Base-by-base conservation (phyloP, 2,329 filamentous ascomycete genomes). In the Acarospora socialis region DNA sequence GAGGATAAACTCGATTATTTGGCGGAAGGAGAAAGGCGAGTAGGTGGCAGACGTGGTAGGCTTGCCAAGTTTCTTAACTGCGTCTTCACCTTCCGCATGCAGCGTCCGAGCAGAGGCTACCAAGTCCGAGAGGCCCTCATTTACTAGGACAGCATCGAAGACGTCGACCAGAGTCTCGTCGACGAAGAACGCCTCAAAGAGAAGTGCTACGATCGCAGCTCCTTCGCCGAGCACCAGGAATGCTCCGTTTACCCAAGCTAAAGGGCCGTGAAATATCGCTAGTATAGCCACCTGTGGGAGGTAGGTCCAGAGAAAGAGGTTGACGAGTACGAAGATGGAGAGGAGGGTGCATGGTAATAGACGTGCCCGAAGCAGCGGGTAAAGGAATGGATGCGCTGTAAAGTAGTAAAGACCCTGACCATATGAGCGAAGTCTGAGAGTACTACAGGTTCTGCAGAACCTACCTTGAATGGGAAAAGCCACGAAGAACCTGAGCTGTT, bases 201-300 rank as follows among this genome's bases (percentile, higher is more conserved):
- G 57, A 8, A 73, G 47, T 5, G 72, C 68, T 12, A 74, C 68
- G 26, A 77, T 62, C 2, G 70, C 68, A 3, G 69, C 66, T 7
- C 70, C 70, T 51, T 77, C 69, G 7, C 68, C 71, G 2, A 98
- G 65, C 0, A 93, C 81, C 28, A 95, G 63, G 40, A 95, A 77
- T 0, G 81, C 74, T 3, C 80, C 84, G 46, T 83, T 94, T 35
- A 93, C 58, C 81, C 83, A 92, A n/a, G 90, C 90, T 18, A 76
- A 77, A 37, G 73, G 57, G 14, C 80, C 80, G 46, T 95, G 86
- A 53, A 94, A 95, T 43, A 95, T 71, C 10, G 80, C 76, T 14
- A 98, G 68, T 47, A 98, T 81, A 2, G 81, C 81, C 34, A 83
- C 83, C 51, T 95, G 82, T 0, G 87, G 87, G 3, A 94, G 59